A percentile compares a stretch with the other conserved stretches of the same genome.
Conservation (phyloP, 1,284 basidiomycete species). For the Sparassis latifolia region DNA sequence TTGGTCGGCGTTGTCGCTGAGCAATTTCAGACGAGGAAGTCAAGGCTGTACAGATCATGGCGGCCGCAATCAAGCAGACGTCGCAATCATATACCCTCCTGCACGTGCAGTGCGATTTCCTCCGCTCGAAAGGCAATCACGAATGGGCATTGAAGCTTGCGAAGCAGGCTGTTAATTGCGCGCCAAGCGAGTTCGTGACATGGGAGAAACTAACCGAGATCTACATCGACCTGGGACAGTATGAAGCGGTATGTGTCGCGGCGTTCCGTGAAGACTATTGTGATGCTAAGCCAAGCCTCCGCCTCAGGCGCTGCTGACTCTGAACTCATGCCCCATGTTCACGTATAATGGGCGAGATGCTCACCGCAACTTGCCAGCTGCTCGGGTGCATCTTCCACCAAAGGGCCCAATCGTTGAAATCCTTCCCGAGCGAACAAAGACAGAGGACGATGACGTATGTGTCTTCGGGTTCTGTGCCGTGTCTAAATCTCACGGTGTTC, state of each 20-base stretch:
- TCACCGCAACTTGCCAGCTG: conserved; percentile 81
- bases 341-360: conserved; percentile 96
- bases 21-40: conserved; percentile 83
- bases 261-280: not conserved
- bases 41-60: conserved; percentile 94
- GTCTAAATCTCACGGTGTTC: not conserved
- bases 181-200: conserved; percentile 95
- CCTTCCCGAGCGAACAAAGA: conserved; percentile 62
- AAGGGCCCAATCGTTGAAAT: conserved; percentile 83
- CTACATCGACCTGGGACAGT: conserved; percentile 88
- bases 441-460: conserved; percentile 78
- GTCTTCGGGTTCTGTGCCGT: conserved; percentile 1
- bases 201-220: conserved; percentile 98
- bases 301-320: conserved; percentile 79
- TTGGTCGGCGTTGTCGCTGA: not conserved
- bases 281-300: not conserved
- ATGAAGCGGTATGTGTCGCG: conserved; percentile 54
- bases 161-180: conserved; percentile 93
- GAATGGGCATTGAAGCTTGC: conserved; percentile 94
- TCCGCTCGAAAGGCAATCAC: conserved; percentile 76
- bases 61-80: conserved; percentile 75
- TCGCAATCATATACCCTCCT: conserved; percentile 93
- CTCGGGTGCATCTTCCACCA: conserved; percentile 83
- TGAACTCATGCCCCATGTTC: conserved; percentile 99
- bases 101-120: conserved; percentile 92